Conservation (phyloP, 208 protist species). For the Spongospora subterranea region DNA sequence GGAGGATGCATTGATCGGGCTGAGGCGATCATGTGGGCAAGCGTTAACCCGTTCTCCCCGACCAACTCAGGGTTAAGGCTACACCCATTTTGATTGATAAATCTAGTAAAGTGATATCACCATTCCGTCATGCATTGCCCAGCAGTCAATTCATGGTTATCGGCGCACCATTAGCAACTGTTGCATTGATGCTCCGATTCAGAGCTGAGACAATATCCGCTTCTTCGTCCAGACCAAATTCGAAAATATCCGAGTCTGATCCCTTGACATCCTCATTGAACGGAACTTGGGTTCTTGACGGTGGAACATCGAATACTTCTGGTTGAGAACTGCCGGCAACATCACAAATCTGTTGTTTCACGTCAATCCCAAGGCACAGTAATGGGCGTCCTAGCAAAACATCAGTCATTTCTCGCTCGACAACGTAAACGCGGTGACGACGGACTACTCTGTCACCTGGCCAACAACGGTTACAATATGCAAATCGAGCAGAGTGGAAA, state of each 20-base stretch:
- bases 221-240: background rate
- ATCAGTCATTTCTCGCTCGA: background rate
- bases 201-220: background rate
- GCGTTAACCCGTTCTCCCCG: constrained; percentile 64
- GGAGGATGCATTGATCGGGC: background rate
- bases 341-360: constrained; percentile 3
- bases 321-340: background rate
- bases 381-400: constrained; percentile 1
- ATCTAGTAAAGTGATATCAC: background rate
- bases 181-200: background rate
- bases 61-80: constrained; percentile 56
- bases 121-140: no score
- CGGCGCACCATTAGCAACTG: background rate
- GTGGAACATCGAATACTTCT: background rate
- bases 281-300: background rate
- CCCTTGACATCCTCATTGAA: background rate
- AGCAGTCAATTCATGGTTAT: no score
- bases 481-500: background rate
- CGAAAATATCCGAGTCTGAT: background rate
- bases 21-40: constrained; percentile 65
- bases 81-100: constrained; percentile 44
- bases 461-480: background rate
- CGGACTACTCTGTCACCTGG: constrained; percentile 22
- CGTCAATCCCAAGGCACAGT: constrained; percentile 19
- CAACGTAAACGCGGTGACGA: background rate